Evolutionary conservation across 225 moss, liverwort and hornwort species (phyloP), one percentile per base, ranked within the genome.

Genomic region (Physcomitrium patens): DNA sequence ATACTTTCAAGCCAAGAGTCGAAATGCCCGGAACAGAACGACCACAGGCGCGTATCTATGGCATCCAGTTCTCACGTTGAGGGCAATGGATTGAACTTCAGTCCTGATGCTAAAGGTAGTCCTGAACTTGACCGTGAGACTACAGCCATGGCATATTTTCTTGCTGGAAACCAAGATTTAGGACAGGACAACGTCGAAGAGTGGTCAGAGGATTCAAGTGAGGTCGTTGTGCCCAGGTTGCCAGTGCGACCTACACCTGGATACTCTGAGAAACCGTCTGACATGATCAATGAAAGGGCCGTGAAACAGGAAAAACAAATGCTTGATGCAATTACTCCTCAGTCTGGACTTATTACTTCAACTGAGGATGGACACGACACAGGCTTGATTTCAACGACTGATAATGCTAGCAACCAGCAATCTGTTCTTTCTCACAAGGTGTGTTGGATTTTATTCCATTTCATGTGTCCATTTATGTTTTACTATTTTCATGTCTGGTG

Each of bases 61-160:
- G 83, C 79, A 17, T 74, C 79, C 7, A 77, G 79, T 23, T 86
- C 84, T 66, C 80, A 72, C 12, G 63, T 76, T 41, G 78, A 83
- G 63, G 85, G 80, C 41, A 76, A 77, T 26, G 68, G 73, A 23
- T 67, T 85, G 67, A 76, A 60, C 14, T 83, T 68, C 54, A 76
- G 82, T 57, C 78, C 78, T 2, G 42, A 75, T 60, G 65, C 71
- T 11, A 85, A 81, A 66, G 80, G 75, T 81, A 87, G 68, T 51
- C 82, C 82, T 16, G 78, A 84, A 68, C 69, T 93, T 24, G 93
- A 89, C 67, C 84, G 83, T 71, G 96, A 93, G 24, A 93, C 90
- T 0, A 86, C 89, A 27, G 91, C 89, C 16, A 93, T 95, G 91
- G 89, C 88, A 8, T 95, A 85, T 23, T 88, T 93, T 43, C 89